phyloP scores from a whole-genome alignment of 345 rosid genomes.

The Punica granatum region DNA sequence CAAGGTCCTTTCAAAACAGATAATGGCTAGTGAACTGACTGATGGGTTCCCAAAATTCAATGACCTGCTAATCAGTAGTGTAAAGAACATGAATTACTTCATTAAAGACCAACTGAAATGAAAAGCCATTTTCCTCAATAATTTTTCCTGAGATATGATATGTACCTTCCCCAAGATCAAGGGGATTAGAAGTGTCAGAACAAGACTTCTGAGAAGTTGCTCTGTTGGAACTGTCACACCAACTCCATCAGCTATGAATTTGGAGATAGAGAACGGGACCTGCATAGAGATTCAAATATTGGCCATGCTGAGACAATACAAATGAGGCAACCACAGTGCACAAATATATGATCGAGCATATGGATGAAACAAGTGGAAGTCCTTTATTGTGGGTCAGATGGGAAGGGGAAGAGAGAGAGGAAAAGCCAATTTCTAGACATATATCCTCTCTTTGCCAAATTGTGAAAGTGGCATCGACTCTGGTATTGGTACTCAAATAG shows the following conservation, averaged over 20 bases:
- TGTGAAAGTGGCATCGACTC: too few species aligned
- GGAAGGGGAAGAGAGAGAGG: too few species aligned
- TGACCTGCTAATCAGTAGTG: neutral
- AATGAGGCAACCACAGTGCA: neutral
- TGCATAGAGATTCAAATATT: slow-evolving; percentile 16
- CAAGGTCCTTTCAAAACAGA: neutral
- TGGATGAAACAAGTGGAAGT: too few species aligned
- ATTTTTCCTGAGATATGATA: neutral
- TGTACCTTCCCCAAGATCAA: slow-evolving; percentile 81
- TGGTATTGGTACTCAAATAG: too few species aligned
- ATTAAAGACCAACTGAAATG: neutral
- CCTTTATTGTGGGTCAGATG: too few species aligned
- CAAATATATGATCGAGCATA: too few species aligned
- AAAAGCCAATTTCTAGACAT: too few species aligned
- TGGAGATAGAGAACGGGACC: slow-evolving; percentile 87
- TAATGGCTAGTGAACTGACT: neutral
- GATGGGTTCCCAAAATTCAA: neutral
- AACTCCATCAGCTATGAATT: slow-evolving; percentile 73
- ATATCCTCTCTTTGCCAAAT: too few species aligned
- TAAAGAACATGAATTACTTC: neutral
- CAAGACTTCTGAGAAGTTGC: slow-evolving; percentile 69
- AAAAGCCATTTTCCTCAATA: neutral
- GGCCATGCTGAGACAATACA: neutral
- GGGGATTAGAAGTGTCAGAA: slow-evolving; percentile 66
- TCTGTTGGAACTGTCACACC: slow-evolving; percentile 76